These are phyloP conservation scores for Echinosophora koreensis DNA, from an alignment of 306 rosid species.

Conservation along the genomic window DNA sequence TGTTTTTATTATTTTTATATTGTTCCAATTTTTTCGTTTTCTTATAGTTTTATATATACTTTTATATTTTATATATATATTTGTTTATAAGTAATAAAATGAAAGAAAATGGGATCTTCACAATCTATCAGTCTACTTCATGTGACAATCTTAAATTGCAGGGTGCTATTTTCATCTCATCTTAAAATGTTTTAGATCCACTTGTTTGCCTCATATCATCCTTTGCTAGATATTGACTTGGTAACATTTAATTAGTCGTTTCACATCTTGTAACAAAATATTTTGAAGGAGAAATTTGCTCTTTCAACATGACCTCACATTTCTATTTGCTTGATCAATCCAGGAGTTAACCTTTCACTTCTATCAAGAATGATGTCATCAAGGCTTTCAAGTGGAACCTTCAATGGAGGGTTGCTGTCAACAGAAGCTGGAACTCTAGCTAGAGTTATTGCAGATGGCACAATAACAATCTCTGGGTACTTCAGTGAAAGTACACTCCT, in stretches of 20 bases:
- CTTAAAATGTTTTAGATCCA: conserved; percentile 22
- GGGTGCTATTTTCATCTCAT: conserved; percentile 11
- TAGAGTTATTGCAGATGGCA: conserved; percentile 88
- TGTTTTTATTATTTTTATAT: too few species aligned
- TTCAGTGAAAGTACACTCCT: conserved; percentile 66
- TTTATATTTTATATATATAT: too few species aligned
- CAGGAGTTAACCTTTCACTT: conserved; percentile 89
- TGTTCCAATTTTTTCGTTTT: too few species aligned
- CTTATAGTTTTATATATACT: too few species aligned
- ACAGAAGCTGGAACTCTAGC: conserved; percentile 95
- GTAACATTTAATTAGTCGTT: background rate
- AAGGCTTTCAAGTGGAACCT: conserved; percentile 84
- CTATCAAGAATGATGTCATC: conserved; percentile 87
- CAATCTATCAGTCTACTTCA: background rate
- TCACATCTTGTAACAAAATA: background rate
- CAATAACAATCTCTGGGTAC: conserved; percentile 79
- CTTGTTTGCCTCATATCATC: background rate
- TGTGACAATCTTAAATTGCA: background rate
- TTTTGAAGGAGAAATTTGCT: conserved; percentile 24
- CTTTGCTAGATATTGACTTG: background rate
- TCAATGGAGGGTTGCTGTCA: conserved; percentile 82
- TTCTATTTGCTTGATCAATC: conserved; percentile 41
- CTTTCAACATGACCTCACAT: conserved; percentile 10
- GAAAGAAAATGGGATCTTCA: too few species aligned
- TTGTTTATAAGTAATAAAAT: too few species aligned